phyloP scores from a whole-genome alignment of 257 asterid genomes.

The Salvia splendens region DNA sequence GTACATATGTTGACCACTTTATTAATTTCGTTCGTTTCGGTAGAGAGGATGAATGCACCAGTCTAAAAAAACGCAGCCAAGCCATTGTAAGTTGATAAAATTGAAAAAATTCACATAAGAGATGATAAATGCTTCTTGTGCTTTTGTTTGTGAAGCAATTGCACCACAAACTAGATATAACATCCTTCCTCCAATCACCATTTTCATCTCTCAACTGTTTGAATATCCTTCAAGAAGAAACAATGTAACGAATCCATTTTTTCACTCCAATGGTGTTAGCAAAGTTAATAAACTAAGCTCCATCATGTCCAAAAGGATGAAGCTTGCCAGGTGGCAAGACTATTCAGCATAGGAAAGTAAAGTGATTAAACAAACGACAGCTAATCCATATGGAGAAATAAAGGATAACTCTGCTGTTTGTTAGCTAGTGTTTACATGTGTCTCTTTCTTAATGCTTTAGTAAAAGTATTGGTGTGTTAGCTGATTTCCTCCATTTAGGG shows the following conservation, averaged over 20 bases:
- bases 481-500: too few relatives aligned
- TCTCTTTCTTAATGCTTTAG: too few relatives aligned
- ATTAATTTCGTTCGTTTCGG: not conserved
- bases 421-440: too few relatives aligned
- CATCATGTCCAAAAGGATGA: too few relatives aligned
- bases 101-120: not conserved
- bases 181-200: not conserved
- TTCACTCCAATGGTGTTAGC: not conserved
- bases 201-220: constrained; percentile 6
- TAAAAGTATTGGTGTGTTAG: too few relatives aligned
- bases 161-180: constrained; percentile 3
- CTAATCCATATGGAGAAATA: too few relatives aligned
- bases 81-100: not conserved
- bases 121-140: constrained; percentile 15
- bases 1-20: constrained; percentile 4
- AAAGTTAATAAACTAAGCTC: too few relatives aligned
- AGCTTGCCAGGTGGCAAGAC: too few relatives aligned
- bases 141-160: constrained; percentile 19
- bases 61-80: not conserved
- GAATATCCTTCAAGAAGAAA: constrained; percentile 6
- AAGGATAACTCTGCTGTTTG: too few relatives aligned
- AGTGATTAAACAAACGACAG: too few relatives aligned
- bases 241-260: not conserved
- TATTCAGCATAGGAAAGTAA: too few relatives aligned
- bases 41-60: not conserved